phyloP scores from a whole-genome alignment of 192 early-diverging fungal species.

The Podila epicladia region DNA sequence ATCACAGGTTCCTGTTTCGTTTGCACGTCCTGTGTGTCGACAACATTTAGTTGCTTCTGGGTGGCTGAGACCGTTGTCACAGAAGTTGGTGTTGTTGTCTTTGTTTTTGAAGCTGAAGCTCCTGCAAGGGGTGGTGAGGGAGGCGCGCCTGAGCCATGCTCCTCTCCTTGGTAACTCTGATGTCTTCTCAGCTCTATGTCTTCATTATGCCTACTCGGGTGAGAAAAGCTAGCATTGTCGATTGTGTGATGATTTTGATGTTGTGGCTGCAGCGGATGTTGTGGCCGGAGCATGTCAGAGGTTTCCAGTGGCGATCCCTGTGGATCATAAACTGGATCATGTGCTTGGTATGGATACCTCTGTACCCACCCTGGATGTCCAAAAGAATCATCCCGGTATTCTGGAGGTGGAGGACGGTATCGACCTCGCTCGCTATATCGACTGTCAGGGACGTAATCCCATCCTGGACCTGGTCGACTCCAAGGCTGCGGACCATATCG shows the following conservation, averaged over 20 bases:
- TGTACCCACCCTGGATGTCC: neutral
- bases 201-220: neutral
- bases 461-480: neutral
- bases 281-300: neutral
- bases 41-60: too few species aligned
- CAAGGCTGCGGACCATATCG: neutral
- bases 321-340: neutral
- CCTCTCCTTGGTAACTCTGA: neutral
- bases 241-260: neutral
- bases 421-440: neutral
- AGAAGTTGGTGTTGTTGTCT: neutral
- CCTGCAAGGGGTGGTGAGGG: neutral
- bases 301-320: neutral
- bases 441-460: neutral
- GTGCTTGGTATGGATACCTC: neutral
- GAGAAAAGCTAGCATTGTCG: neutral
- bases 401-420: neutral
- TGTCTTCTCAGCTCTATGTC: slow-evolving; percentile 23
- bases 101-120: neutral
- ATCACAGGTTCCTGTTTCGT: too few species aligned
- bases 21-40: too few species aligned
- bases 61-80: neutral
- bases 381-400: neutral
- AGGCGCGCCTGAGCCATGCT: too few species aligned
- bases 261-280: neutral